Evolutionary conservation across 768 basidiomycete genomes (phyloP).

Genomic region (Kondoa malvinella): DNA sequence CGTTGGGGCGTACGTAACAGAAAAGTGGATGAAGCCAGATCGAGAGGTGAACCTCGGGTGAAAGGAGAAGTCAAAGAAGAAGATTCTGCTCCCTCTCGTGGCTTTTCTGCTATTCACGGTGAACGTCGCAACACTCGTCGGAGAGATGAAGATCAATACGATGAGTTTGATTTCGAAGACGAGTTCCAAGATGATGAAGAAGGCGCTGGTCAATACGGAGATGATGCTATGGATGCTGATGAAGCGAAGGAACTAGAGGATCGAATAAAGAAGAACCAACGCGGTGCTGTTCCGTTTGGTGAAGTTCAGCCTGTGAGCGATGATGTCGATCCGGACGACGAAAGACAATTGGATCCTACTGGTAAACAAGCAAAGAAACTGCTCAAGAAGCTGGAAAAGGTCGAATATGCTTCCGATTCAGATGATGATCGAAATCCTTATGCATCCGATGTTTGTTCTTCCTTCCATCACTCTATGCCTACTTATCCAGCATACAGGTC

Average conservation of each 20-base stretch:
- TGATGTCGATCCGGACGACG: neutral
- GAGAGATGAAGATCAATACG: constrained; percentile 1
- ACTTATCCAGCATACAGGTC: neutral
- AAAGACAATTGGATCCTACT: neutral
- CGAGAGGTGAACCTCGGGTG: neutral
- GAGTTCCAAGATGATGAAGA: constrained; percentile 11
- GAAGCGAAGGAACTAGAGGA: constrained; percentile 8
- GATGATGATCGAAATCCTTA: neutral
- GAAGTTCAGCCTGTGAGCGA: neutral
- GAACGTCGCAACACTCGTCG: neutral
- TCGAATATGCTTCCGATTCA: neutral
- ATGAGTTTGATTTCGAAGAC: constrained; percentile 7
- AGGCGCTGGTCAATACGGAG: neutral
- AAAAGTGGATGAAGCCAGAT: neutral
- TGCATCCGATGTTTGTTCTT: neutral
- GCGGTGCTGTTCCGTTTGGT: neutral
- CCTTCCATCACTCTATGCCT: neutral
- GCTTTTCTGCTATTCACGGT: constrained; percentile 3
- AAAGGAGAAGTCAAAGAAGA: constrained; percentile 2
- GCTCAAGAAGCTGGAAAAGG: constrained; percentile 4
- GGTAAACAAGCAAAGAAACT: neutral
- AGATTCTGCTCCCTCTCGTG: neutral
- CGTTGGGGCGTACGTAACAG: neutral
- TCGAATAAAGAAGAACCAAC: neutral
- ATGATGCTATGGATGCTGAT: constrained; percentile 3